Conservation (phyloP, 2,329 filamentous ascomycete species). For the Colletotrichum chrysophilum region DNA sequence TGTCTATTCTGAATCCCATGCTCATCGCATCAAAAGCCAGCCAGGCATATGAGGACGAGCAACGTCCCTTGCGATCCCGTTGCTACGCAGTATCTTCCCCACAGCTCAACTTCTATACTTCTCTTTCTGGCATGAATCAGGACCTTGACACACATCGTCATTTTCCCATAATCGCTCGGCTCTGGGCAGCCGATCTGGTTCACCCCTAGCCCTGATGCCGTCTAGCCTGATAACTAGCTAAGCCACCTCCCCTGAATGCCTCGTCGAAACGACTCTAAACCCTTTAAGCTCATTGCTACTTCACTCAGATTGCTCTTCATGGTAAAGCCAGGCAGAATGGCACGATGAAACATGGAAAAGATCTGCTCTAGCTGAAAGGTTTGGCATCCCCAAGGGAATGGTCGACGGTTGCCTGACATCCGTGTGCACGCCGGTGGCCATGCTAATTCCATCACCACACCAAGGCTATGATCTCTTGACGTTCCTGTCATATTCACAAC, state of each 20-base stretch:
- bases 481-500: background rate
- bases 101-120: background rate
- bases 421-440: background rate
- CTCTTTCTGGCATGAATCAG: background rate
- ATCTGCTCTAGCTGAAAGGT: background rate
- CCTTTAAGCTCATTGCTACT: background rate
- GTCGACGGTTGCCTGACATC: background rate
- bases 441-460: background rate
- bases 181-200: background rate
- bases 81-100: background rate
- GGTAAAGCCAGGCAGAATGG: background rate
- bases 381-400: background rate
- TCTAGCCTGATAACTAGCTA: background rate
- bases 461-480: background rate
- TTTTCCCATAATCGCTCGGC: background rate
- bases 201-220: background rate
- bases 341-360: background rate
- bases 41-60: background rate
- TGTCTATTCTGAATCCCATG: accelerated
- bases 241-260: background rate
- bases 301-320: background rate
- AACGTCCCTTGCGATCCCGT: background rate
- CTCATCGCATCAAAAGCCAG: background rate
- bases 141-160: background rate
- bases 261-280: background rate